Evolutionary conservation across 768 basidiomycete genomes (phyloP).

Genomic region (Podaxis sp.): DNA sequence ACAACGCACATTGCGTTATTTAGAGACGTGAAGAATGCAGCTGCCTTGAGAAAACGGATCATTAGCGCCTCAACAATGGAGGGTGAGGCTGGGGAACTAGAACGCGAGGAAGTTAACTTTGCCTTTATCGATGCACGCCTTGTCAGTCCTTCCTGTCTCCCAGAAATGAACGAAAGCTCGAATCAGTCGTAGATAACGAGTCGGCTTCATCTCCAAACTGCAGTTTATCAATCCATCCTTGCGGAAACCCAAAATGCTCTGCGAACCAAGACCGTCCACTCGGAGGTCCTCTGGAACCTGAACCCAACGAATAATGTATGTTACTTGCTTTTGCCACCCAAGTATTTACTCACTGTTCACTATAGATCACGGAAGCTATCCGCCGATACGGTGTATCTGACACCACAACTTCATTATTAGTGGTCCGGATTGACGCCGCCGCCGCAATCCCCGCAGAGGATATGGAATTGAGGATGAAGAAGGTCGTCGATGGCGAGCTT

Average conservation of each 20-base stretch:
- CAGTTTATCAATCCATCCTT: constrained; percentile 77
- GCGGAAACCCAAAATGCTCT: constrained; percentile 55
- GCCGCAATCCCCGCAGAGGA: constrained; percentile 27
- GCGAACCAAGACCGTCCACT: constrained; percentile 65
- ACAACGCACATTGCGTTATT: constrained; percentile 64
- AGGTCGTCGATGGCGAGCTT: constrained; percentile 54
- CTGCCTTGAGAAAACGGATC: constrained; percentile 58
- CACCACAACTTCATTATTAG: constrained; percentile 55
- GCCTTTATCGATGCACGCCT: constrained; percentile 85
- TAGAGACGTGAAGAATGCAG: constrained; percentile 59
- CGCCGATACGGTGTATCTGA: constrained; percentile 81
- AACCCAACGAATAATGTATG: constrained; percentile 83
- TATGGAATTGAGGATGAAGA: constrained; percentile 50
- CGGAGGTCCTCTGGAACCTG: constrained; percentile 84
- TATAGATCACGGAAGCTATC: constrained; percentile 84
- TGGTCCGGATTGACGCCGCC: constrained; percentile 59
- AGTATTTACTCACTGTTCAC: not conserved
- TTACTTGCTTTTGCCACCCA: not conserved
- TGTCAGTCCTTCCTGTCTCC: constrained; percentile 40
- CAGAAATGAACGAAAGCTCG: not conserved
- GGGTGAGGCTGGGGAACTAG: constrained; percentile 57
- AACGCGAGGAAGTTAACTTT: constrained; percentile 80
- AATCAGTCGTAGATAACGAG: constrained; percentile 68
- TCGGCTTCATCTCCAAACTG: constrained; percentile 74
- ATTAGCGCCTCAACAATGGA: constrained; percentile 60